phyloP scores from a whole-genome alignment of 805 yeast genomes.

The Ogataea nitratoaversa region DNA sequence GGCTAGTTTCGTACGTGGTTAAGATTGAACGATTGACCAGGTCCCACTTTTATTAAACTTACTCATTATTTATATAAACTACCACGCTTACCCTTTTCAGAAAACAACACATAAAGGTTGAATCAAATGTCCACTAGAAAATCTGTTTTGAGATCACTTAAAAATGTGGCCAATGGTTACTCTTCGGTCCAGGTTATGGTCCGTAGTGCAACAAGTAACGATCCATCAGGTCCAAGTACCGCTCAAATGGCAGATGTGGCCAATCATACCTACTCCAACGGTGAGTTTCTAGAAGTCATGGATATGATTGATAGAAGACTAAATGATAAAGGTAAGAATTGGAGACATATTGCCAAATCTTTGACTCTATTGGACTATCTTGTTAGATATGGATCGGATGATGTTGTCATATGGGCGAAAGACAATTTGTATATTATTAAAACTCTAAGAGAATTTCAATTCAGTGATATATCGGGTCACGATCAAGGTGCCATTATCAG shows the following conservation, averaged over 20 bases:
- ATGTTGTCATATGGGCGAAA: slow-evolving; percentile 87
- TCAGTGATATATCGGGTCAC: slow-evolving; percentile 65
- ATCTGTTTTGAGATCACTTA: slow-evolving; percentile 73
- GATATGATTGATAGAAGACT: slow-evolving; percentile 89
- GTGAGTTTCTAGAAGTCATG: slow-evolving; percentile 84
- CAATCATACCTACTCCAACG: slow-evolving; percentile 60
- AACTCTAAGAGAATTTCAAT: slow-evolving; percentile 86
- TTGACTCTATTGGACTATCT: slow-evolving; percentile 84
- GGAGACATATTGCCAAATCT: slow-evolving; percentile 95
- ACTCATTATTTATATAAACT: not conserved
- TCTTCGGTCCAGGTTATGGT: slow-evolving; percentile 81
- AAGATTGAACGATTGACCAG: too few relatives aligned
- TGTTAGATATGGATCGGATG: slow-evolving; percentile 80
- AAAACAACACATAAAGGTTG: not conserved
- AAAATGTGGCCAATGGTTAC: slow-evolving; percentile 88
- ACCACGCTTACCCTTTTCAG: not conserved
- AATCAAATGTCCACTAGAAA: slow-evolving; percentile 54
- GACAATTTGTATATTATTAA: slow-evolving; percentile 85
- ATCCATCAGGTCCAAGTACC: slow-evolving; percentile 77
- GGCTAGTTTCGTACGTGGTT: too few relatives aligned
- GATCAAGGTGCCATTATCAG: slow-evolving; percentile 90
- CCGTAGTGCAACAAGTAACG: slow-evolving; percentile 89
- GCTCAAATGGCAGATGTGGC: slow-evolving; percentile 82
- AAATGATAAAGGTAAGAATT: slow-evolving; percentile 94
- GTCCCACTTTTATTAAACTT: too few relatives aligned